A percentile compares a stretch with the other conserved stretches of the same genome.
These are phyloP conservation scores for Cytospora chrysosperma DNA, from an alignment of 2,329 filamentous ascomycete species.

Conservation along the genomic window DNA sequence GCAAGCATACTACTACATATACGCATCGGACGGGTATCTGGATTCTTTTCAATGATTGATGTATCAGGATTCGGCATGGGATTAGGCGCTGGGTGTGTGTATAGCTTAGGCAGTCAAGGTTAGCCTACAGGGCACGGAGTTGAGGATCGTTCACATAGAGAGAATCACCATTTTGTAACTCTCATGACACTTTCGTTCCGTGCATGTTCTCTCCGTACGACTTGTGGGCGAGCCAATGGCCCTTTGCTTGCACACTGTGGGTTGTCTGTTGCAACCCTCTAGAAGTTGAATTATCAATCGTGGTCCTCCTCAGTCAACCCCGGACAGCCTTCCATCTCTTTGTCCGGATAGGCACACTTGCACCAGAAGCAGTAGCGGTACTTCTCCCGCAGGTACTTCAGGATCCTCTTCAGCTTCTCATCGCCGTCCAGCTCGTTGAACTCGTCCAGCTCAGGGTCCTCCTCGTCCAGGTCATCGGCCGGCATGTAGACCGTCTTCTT, in stretches of 20 bases:
- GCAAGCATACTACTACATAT: background rate
- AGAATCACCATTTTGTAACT: background rate
- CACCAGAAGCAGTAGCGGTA: conserved; percentile 96
- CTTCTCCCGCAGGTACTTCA: conserved; percentile 67
- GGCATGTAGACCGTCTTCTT: conserved; percentile 54
- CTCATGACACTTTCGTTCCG: background rate
- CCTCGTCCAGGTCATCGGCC: conserved; percentile 71
- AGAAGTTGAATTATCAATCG: conserved; percentile 47
- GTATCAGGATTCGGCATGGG: background rate
- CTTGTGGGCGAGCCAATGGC: too few relatives aligned
- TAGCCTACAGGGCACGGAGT: background rate
- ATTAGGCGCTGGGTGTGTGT: background rate
- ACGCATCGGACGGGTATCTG: conserved; percentile 14
- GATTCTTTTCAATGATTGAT: background rate
- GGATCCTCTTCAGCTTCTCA: conserved; percentile 65
- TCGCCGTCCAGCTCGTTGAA: conserved; percentile 69
- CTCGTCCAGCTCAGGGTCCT: conserved; percentile 75
- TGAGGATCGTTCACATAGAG: background rate
- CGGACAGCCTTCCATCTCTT: conserved; percentile 81
- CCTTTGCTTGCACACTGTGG: too few relatives aligned
- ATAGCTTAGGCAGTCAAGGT: conserved; percentile 2
- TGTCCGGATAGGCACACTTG: conserved; percentile 76
- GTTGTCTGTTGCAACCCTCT: too few relatives aligned
- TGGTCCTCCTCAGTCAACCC: conserved; percentile 84
- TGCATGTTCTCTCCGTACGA: background rate